These are phyloP conservation scores for Globisporangium barbulae DNA, from an alignment of 352 stramenopile genomes.

Conservation along the genomic window DNA sequence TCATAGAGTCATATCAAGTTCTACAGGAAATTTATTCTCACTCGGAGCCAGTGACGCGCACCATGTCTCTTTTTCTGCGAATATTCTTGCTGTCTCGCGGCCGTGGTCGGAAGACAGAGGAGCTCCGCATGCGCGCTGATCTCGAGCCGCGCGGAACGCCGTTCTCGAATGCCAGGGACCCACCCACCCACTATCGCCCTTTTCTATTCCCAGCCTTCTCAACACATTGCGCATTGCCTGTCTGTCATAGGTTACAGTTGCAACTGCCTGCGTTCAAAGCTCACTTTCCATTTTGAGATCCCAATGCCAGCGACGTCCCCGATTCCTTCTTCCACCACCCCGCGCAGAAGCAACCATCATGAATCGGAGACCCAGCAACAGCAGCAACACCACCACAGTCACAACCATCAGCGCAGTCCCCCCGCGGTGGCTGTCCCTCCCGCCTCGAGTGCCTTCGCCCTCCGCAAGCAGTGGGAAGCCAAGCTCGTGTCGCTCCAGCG, in stretches of 20 bases:
- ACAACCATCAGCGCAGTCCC: neutral
- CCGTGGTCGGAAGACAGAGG: slow-evolving; percentile 5
- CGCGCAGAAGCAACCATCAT: neutral
- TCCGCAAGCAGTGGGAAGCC: slow-evolving; percentile 57
- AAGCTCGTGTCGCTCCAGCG: slow-evolving; percentile 64
- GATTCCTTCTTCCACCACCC: slow-evolving; percentile 10
- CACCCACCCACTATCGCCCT: neutral
- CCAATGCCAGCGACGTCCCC: slow-evolving; percentile 12
- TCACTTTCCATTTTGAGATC: slow-evolving; percentile 15
- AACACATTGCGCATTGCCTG: neutral
- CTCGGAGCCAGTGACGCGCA: neutral
- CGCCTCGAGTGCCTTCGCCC: slow-evolving; percentile 19
- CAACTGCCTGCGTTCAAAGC: neutral
- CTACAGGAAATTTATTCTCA: neutral
- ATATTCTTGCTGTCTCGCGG: slow-evolving; percentile 11
- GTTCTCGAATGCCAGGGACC: slow-evolving; percentile 9
- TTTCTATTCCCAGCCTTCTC: slow-evolving; percentile 2
- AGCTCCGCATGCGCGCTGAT: neutral
- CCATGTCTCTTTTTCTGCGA: slow-evolving; percentile 8
- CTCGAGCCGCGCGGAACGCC: neutral
- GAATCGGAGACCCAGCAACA: slow-evolving; percentile 10
- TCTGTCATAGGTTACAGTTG: slow-evolving; percentile 1
- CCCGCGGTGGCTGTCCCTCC: neutral
- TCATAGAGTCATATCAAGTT: neutral
- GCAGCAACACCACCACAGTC: neutral